Evolutionary conservation across 306 rosid species (phyloP).

Genomic region (Rosa chinensis): DNA sequence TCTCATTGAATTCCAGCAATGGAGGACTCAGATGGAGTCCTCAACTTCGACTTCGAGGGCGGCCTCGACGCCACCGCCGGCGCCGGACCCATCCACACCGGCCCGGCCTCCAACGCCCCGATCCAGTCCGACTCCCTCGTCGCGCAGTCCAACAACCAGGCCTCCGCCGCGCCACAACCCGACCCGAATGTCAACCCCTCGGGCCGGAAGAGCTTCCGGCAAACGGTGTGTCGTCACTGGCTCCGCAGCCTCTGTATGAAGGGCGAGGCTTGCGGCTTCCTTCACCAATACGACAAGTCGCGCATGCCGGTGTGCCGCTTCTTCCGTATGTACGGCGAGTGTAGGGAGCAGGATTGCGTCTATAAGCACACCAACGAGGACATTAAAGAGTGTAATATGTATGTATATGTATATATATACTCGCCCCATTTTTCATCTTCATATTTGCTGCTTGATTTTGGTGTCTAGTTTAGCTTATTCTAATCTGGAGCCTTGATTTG

Average conservation of each 20-base stretch:
- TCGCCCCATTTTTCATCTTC: background rate
- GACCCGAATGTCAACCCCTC: slow-evolving; percentile 18
- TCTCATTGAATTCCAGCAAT: slow-evolving; percentile 27
- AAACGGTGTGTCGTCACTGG: slow-evolving; percentile 99
- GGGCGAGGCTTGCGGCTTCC: slow-evolving; percentile 97
- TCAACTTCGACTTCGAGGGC: slow-evolving; percentile 97
- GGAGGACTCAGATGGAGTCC: slow-evolving; percentile 98
- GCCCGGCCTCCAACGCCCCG: slow-evolving; percentile 42
- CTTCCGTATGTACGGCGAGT: slow-evolving; percentile 87
- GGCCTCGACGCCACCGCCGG: slow-evolving; percentile 70
- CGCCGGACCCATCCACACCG: slow-evolving; percentile 42
- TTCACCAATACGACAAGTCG: slow-evolving; percentile 94
- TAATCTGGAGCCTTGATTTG: no score
- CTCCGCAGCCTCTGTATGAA: slow-evolving; percentile 93
- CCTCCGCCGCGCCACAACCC: slow-evolving; percentile 21
- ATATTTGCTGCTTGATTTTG: background rate
- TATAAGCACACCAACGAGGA: slow-evolving; percentile 97
- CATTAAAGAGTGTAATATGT: slow-evolving; percentile 98
- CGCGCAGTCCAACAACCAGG: slow-evolving; percentile 8
- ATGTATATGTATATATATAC: slow-evolving; percentile 9
- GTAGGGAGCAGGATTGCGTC: slow-evolving; percentile 97
- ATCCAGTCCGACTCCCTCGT: slow-evolving; percentile 46
- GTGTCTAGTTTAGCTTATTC: background rate
- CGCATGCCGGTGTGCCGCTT: slow-evolving; percentile 97
- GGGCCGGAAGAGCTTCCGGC: slow-evolving; percentile 86